A percentile compares a stretch with the other conserved stretches of the same genome.
Evolutionary conservation across 352 stramenopile genomes (phyloP).

Genomic region (Thraustotheca clavata): DNA sequence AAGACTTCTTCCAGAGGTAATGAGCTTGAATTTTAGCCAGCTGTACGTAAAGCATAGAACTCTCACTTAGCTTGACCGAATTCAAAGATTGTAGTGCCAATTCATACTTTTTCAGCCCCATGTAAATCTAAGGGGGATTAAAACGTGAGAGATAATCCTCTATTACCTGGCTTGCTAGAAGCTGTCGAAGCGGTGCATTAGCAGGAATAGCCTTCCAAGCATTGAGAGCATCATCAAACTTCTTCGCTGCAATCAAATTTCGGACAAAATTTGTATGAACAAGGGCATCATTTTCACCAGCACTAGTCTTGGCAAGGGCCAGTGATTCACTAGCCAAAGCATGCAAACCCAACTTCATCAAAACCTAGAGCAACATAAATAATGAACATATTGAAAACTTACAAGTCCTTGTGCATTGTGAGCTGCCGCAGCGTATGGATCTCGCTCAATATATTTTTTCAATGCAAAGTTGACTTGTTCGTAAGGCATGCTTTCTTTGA

Average conservation of each 20-base stretch:
- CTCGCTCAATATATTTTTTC: constrained; percentile 71
- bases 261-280: constrained; percentile 2
- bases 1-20: too few relatives aligned
- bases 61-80: too few relatives aligned
- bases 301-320: constrained; percentile 26
- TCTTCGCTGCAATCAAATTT: not conserved
- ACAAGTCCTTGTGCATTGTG: constrained; percentile 57
- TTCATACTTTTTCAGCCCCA: not conserved
- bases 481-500: not conserved
- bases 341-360: constrained; percentile 47
- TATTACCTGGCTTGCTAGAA: not conserved
- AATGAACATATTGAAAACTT: not conserved
- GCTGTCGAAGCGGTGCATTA: not conserved
- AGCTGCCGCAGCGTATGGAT: constrained; percentile 43
- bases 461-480: constrained; percentile 63
- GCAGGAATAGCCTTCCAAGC: not conserved
- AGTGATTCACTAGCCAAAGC: too few relatives aligned
- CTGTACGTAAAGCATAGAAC: too few relatives aligned
- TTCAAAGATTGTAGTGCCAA: too few relatives aligned
- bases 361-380: constrained; percentile 20
- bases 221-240: not conserved
- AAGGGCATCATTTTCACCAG: not conserved
- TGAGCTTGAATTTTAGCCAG: too few relatives aligned
- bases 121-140: not conserved
- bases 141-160: not conserved